Evolutionary conservation across 1,139 yeast genomes (phyloP).

Genomic region (Scheffersomyces titani): DNA sequence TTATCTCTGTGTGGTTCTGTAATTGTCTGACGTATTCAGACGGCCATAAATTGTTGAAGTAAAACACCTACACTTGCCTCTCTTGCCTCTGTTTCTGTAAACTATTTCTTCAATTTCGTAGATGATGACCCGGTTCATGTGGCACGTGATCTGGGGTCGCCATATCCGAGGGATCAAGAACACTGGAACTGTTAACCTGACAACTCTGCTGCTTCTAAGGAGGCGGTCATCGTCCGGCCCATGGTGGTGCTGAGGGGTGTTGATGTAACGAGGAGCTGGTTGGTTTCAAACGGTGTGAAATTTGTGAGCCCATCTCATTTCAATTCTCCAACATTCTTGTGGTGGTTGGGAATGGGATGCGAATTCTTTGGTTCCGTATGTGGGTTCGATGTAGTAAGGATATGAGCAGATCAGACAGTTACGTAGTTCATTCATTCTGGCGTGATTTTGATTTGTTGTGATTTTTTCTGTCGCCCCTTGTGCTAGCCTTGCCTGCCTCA

Average conservation of each 20-base stretch:
- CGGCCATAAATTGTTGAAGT: neutral
- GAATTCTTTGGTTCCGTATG: neutral
- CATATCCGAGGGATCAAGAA: neutral
- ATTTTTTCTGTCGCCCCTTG: neutral
- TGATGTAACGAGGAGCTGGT: neutral
- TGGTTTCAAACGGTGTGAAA: neutral
- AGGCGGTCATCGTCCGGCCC: neutral
- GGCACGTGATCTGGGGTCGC: neutral
- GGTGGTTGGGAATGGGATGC: neutral
- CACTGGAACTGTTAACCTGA: neutral
- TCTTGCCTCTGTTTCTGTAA: neutral
- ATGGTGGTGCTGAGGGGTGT: neutral
- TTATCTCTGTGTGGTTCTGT: neutral
- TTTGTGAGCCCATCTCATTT: neutral
- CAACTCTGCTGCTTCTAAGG: neutral
- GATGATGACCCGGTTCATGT: neutral
- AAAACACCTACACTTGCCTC: neutral
- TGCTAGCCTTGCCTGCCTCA: no score
- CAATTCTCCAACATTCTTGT: neutral
- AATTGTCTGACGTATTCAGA: neutral
- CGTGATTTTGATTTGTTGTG: neutral
- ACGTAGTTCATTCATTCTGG: neutral
- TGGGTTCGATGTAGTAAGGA: neutral
- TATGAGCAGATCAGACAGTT: neutral
- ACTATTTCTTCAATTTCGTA: neutral